Evolutionary conservation across 768 basidiomycete genomes (phyloP).

Genomic region (Trametes punicea): DNA sequence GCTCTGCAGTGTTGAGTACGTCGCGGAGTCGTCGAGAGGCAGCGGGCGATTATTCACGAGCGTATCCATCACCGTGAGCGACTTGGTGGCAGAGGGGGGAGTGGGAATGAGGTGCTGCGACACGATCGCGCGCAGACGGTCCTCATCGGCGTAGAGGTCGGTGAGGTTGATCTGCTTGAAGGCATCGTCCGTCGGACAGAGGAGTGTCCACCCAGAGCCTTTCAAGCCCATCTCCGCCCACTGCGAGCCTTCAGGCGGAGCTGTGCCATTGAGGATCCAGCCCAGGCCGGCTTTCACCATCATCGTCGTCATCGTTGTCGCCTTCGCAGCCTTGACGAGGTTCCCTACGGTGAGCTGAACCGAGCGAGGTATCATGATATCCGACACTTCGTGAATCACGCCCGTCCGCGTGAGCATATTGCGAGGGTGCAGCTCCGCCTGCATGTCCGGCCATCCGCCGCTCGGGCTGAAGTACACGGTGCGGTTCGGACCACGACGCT

Average conservation of each 20-base stretch:
- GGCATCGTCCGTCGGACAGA: constrained; percentile 90
- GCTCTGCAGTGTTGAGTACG: constrained; percentile 79
- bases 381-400: constrained; percentile 84
- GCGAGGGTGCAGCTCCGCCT: constrained; percentile 50
- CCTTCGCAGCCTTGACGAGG: constrained; percentile 84
- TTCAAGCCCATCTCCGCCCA: constrained; percentile 54
- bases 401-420: constrained; percentile 86
- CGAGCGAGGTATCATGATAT: constrained; percentile 81
- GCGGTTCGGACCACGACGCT: constrained; percentile 47
- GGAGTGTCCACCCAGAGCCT: constrained; percentile 74
- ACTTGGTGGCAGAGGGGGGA: constrained; percentile 28
- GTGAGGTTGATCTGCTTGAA: constrained; percentile 88
- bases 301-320: constrained; percentile 82
- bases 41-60: constrained; percentile 73
- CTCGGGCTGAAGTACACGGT: constrained; percentile 54
- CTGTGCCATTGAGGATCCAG: constrained; percentile 87
- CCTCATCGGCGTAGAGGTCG: constrained; percentile 53
- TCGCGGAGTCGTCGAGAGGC: constrained; percentile 61
- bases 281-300: constrained; percentile 82
- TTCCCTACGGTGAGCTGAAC: constrained; percentile 88
- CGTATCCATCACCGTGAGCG: constrained; percentile 25
- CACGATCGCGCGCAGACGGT: constrained; percentile 56
- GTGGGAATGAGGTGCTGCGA: constrained; percentile 73
- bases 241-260: constrained; percentile 65
- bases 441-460: constrained; percentile 77